phyloP scores from a whole-genome alignment of 768 basidiomycete species.

The Boletellus sp. region DNA sequence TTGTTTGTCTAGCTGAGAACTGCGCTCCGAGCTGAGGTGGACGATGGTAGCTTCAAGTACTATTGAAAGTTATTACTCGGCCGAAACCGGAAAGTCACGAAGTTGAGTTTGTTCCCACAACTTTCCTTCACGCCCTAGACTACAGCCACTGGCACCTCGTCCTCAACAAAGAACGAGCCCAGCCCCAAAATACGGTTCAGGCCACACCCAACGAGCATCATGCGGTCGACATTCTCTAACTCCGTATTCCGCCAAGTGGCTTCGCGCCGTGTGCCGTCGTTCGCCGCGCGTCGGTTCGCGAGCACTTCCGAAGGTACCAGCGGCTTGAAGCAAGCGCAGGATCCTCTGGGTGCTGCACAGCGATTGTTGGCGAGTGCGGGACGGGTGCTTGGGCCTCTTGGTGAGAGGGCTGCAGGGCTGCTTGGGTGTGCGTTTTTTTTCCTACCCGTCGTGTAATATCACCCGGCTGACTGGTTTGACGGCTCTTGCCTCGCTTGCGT shows the following conservation, averaged over 20 bases:
- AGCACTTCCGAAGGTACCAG: constrained; percentile 39
- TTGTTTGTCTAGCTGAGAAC: too few relatives aligned
- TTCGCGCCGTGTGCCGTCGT: constrained; percentile 16
- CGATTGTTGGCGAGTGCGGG: constrained; percentile 51
- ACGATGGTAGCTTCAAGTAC: too few relatives aligned
- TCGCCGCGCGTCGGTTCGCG: constrained; percentile 36
- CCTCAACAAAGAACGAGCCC: constrained; percentile 1
- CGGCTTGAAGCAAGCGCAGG: constrained; percentile 66
- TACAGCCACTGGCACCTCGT: background rate
- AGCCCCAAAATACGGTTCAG: constrained; percentile 5
- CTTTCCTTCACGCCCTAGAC: too few relatives aligned
- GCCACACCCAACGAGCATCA: constrained; percentile 5
- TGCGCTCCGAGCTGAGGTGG: too few relatives aligned
- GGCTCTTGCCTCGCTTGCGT: background rate
- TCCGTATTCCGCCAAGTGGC: constrained; percentile 22
- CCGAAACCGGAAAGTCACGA: too few relatives aligned
- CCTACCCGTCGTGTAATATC: background rate
- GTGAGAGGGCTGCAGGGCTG: constrained; percentile 51
- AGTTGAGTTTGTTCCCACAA: too few relatives aligned
- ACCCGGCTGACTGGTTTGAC: constrained; percentile 1
- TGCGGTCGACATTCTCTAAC: constrained; percentile 26
- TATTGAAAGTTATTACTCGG: too few relatives aligned
- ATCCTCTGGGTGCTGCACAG: constrained; percentile 56
- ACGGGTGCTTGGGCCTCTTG: constrained; percentile 46
- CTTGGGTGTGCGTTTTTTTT: constrained; percentile 47